These are phyloP conservation scores for Oryza meridionalis DNA, from an alignment of 176 grass and related monocot species.

Conservation along the genomic window DNA sequence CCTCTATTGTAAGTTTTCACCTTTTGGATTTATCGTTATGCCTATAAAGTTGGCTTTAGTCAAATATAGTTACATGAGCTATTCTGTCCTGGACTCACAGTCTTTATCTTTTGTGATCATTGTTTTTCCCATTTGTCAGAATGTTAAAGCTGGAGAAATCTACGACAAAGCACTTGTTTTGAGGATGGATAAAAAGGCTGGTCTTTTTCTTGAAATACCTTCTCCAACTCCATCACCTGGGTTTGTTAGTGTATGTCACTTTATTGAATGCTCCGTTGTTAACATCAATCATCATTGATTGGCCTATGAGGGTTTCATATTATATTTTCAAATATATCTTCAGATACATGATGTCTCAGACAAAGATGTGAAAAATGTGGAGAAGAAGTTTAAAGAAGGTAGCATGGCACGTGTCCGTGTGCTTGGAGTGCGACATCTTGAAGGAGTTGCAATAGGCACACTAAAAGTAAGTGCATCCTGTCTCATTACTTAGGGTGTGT, in stretches of 20 bases:
- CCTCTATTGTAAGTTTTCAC: constrained; percentile 69
- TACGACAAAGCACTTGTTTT: constrained; percentile 73
- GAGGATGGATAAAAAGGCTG: constrained; percentile 81
- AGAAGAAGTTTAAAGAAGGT: constrained; percentile 89
- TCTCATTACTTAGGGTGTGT: not conserved
- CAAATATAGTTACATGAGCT: not conserved
- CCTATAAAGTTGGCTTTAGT: constrained; percentile 28
- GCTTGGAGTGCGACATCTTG: constrained; percentile 83
- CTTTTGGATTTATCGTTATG: constrained; percentile 19
- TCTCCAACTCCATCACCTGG: constrained; percentile 72
- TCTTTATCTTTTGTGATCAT: constrained; percentile 1
- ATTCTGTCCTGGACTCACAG: not conserved
- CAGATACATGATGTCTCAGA: constrained; percentile 88
- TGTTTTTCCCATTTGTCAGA: constrained; percentile 52
- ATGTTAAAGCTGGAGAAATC: constrained; percentile 85
- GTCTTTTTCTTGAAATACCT: constrained; percentile 90
- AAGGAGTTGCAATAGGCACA: constrained; percentile 81
- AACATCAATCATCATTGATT: not conserved
- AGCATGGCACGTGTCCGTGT: constrained; percentile 73
- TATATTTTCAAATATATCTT: constrained; percentile 36
- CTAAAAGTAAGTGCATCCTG: constrained; percentile 60
- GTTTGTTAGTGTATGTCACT: constrained; percentile 83
- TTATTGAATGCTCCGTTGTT: constrained; percentile 13
- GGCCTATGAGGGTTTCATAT: not conserved
- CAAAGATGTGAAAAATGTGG: constrained; percentile 73